Conservation (phyloP, 371 early-diverging fungal genomes). For the Rhizomucor pusillus region DNA sequence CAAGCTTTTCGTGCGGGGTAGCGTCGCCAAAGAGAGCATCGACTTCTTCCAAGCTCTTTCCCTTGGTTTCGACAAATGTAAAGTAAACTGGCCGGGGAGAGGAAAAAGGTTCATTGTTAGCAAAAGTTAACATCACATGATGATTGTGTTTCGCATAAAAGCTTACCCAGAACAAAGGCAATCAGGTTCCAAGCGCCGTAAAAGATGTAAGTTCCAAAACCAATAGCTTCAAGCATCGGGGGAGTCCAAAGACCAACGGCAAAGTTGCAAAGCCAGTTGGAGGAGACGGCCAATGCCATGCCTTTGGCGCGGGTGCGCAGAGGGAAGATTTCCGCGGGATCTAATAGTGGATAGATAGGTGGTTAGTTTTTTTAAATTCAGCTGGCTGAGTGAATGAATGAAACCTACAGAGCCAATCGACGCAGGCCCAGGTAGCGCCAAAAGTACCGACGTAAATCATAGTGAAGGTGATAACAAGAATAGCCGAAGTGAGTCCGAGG, state of each 20-base stretch:
- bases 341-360: conserved; percentile 13
- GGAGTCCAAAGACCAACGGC: conserved; percentile 40
- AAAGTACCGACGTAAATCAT: conserved; percentile 39
- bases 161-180: conserved; percentile 24
- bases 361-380: too few relatives aligned
- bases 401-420: conserved; percentile 37
- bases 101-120: neutral
- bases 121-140: too few relatives aligned
- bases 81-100: conserved; percentile 21
- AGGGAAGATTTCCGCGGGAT: conserved; percentile 64
- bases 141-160: neutral
- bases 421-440: conserved; percentile 38
- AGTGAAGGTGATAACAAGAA: conserved; percentile 30
- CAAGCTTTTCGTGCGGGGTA: conserved; percentile 5
- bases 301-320: conserved; percentile 40
- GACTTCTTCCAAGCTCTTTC: conserved; percentile 48
- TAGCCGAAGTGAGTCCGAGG: conserved; percentile 35
- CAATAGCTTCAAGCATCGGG: conserved; percentile 42
- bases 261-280: conserved; percentile 60
- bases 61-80: conserved; percentile 50
- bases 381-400: too few relatives aligned
- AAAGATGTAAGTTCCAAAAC: conserved; percentile 59
- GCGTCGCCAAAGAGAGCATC: conserved; percentile 44
- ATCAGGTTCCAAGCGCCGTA: conserved; percentile 39
- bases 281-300: conserved; percentile 47